These are phyloP conservation scores for Umbelopsis vinacea DNA, from an alignment of 192 early-diverging fungal genomes.

Conservation along the genomic window DNA sequence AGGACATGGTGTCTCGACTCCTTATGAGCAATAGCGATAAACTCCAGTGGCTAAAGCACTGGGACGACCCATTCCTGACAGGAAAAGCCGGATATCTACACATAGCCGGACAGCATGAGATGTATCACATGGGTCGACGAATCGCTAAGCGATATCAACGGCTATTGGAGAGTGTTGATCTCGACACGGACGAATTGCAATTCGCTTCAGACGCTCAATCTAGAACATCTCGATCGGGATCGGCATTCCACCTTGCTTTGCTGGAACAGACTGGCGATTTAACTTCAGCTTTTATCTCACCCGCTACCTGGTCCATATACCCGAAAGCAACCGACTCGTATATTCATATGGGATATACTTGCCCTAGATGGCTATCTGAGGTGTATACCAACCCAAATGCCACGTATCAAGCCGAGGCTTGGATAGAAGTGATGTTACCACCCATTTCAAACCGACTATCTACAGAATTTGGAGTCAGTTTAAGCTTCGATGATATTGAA, in stretches of 20 bases:
- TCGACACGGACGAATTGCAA: slow-evolving; percentile 7
- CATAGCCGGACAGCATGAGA: not conserved
- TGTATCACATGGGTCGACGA: slow-evolving; percentile 22
- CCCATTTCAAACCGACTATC: not conserved
- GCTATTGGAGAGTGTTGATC: not conserved
- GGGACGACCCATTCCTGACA: not conserved
- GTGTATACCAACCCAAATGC: not conserved
- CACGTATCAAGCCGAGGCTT: not conserved
- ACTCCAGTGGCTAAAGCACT: slow-evolving; percentile 5
- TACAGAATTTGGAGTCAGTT: not conserved
- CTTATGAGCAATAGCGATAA: not conserved
- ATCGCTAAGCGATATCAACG: not conserved
- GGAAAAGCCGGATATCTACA: not conserved
- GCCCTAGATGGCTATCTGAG: slow-evolving; percentile 12
- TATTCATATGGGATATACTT: slow-evolving; percentile 16
- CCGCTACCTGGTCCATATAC: not conserved
- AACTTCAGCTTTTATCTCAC: not conserved
- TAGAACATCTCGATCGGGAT: slow-evolving; percentile 23
- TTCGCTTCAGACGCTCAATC: slow-evolving; percentile 6
- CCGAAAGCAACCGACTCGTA: slow-evolving; percentile 18
- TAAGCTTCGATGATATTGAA: not conserved
- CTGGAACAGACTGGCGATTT: slow-evolving; percentile 18
- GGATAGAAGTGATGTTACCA: not conserved
- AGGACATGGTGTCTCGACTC: not conserved
- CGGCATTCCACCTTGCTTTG: slow-evolving; percentile 23